Base-by-base conservation (phyloP, 1,284 basidiomycete species). In the Pseudozyma thailandica region DNA sequence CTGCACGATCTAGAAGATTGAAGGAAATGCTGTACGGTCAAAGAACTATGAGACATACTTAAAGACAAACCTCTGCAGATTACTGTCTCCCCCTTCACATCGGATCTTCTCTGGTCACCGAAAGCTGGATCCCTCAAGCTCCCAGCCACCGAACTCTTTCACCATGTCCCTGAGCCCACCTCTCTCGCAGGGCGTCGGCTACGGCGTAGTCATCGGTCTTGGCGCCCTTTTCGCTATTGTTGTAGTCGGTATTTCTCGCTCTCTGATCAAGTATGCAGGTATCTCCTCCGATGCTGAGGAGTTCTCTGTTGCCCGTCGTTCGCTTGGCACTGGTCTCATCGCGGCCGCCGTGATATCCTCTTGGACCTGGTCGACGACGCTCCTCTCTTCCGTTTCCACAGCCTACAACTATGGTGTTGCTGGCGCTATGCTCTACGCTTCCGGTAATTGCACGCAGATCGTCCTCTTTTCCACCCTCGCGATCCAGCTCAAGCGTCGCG, bases 151-250 rank as follows among this genome's bases (percentile, higher is more conserved):
- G n/a, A 33, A 33, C n/a, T 26, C 27, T 6, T 33, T 23, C 45
- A 50, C 15, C 20, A 61, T 65, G 62, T 48, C 54, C 4, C 46
- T 46, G 4, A 31, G 33, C 30, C 72, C 72, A 20, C 76, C 78
- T 4, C 72, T 81, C 6, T 74, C 68, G 2, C 78, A 82, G 47
- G 78, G 80, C 30, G 72, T 44, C 39, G 79, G 81, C 25, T 83
- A 80, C 54, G 80, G 81, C 31, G 79, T 81, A 15, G 75, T 82
- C 37, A 60, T 82, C 20, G 82, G 82, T 8, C 59, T 80, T 9
- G 75, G 79, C 8, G 58, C 71, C 12, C 66, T 78, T 31, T 83
- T 83, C 45, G 80, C 81, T 10, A 61, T 79, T 26, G 75, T 70
- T 31, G 74, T 78, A 2, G 59, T 78, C 35, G 74, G 72, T 20